A percentile compares a stretch with the other conserved stretches of the same genome.
Conservation (phyloP, 2,329 filamentous ascomycete genomes). For the Aureobasidium namibiae region DNA sequence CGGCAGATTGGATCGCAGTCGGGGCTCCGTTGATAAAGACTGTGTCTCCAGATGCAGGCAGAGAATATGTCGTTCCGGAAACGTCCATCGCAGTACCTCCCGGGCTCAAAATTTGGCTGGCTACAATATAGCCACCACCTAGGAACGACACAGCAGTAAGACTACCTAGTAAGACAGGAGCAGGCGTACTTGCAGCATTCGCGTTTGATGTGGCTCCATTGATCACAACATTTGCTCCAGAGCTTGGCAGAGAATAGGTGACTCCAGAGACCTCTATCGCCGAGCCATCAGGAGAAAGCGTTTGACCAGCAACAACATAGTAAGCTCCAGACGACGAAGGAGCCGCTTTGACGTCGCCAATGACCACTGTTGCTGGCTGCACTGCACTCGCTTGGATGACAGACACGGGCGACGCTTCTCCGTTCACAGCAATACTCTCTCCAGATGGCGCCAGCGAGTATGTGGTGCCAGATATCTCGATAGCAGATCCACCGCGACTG, state of each 20-base stretch:
- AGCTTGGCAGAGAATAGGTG: neutral
- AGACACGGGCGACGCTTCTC: neutral
- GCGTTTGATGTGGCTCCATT: neutral
- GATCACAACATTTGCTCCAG: neutral
- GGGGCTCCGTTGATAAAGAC: neutral
- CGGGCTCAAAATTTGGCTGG: neutral
- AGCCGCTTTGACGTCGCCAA: neutral
- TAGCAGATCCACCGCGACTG: neutral
- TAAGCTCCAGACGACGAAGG: constrained; percentile 1
- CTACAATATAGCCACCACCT: neutral
- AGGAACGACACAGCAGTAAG: neutral
- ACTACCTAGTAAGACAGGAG: neutral
- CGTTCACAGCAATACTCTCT: neutral
- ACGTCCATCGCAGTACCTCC: neutral
- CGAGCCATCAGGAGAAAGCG: neutral
- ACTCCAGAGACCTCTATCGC: neutral
- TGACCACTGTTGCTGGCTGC: neutral
- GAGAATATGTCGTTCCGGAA: neutral
- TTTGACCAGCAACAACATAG: neutral
- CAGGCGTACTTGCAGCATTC: neutral
- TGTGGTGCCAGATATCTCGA: neutral
- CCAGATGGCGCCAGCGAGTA: neutral
- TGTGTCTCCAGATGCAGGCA: neutral
- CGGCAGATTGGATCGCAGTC: neutral
- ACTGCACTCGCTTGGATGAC: neutral